These are phyloP conservation scores for Takashimella tepidaria DNA, from an alignment of 1,284 basidiomycete genomes.

Conservation along the genomic window DNA sequence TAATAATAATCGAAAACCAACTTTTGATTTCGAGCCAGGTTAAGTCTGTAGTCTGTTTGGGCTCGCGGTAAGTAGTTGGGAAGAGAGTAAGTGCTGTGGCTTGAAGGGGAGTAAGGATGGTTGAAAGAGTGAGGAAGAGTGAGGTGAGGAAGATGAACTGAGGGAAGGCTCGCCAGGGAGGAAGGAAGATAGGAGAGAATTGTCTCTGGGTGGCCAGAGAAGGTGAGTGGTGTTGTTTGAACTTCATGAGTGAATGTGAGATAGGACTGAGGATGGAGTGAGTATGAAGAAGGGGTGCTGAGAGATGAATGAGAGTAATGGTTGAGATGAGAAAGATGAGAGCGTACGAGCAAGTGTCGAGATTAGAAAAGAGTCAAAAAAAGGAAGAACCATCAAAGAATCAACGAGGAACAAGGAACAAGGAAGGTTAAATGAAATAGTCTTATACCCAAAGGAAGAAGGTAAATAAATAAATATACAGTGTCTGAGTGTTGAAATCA, in stretches of 20 bases:
- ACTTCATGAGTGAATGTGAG: neutral
- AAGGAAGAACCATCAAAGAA: neutral
- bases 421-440: constrained; percentile 4
- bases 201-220: too few relatives aligned
- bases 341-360: neutral
- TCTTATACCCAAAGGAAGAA: neutral
- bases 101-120: neutral
- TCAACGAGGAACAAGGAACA: neutral
- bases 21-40: too few relatives aligned
- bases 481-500: too few relatives aligned
- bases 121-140: neutral
- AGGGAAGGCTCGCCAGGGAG: neutral
- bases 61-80: neutral
- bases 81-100: neutral
- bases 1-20: neutral
- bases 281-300: neutral
- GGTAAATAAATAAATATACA: neutral
- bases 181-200: neutral
- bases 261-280: neutral
- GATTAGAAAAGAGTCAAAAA: too few relatives aligned
- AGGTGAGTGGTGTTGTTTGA: too few relatives aligned
- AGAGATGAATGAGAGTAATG: constrained; percentile 1
- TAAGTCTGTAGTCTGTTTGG: neutral
- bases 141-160: neutral
- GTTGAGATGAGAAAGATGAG: neutral